Conservation (phyloP, 345 rosid species). For the Hibiscus tridactylites region DNA sequence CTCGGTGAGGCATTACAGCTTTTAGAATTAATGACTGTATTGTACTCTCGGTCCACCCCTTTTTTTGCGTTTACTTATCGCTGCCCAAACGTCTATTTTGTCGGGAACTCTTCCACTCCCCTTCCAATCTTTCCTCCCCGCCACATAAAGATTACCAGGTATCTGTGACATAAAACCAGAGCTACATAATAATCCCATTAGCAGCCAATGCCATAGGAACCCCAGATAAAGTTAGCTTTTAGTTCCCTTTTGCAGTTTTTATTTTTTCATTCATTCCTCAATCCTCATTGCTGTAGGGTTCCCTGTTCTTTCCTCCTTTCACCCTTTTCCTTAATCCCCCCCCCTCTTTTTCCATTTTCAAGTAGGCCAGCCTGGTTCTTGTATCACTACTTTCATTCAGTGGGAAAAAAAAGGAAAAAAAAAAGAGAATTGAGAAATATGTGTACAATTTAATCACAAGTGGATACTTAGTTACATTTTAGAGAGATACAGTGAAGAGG, state of each 20-base stretch:
- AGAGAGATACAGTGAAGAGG: conserved; percentile 24
- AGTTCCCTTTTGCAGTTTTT: conserved; percentile 36
- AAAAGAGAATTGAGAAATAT: background rate
- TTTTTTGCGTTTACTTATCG: conserved; percentile 10
- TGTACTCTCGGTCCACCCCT: conserved; percentile 18
- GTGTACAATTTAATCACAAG: conserved; percentile 35
- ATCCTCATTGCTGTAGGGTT: conserved; percentile 33
- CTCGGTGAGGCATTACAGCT: conserved; percentile 90
- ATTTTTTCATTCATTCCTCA: conserved; percentile 63
- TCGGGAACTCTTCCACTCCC: conserved; percentile 25
- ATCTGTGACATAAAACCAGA: conserved; percentile 43
- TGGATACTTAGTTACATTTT: conserved; percentile 22
- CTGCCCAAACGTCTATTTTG: conserved; percentile 16
- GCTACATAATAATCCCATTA: conserved; percentile 32
- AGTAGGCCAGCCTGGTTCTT: conserved; percentile 42
- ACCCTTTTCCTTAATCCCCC: conserved; percentile 1
- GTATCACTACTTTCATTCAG: conserved; percentile 23
- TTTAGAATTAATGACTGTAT: conserved; percentile 34
- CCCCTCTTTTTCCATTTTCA: conserved; percentile 16
- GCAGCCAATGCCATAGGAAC: conserved; percentile 33
- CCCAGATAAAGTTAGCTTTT: conserved; percentile 44
- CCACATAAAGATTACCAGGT: conserved; percentile 32
- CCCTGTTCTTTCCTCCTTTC: conserved; percentile 21
- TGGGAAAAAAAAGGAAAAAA: background rate
- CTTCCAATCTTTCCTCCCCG: conserved; percentile 16